A percentile compares a stretch with the other conserved stretches of the same genome.
These are phyloP conservation scores for Diplogelasinospora grovesii DNA, from an alignment of 495 filamentous ascomycete genomes.

Conservation along the genomic window DNA sequence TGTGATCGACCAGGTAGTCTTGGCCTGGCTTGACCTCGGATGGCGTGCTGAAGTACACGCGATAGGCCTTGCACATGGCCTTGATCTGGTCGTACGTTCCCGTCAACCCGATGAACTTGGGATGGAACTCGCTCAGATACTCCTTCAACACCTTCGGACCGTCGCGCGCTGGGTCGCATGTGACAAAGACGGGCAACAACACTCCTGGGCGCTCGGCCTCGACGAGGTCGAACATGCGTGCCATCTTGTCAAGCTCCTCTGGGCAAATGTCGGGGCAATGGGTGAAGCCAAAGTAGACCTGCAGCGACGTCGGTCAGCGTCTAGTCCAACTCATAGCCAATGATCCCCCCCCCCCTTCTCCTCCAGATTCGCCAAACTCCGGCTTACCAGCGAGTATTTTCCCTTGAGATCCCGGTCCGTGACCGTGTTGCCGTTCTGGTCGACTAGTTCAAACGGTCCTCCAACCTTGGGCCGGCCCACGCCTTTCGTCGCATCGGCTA, in stretches of 20 bases:
- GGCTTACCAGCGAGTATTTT: slow-evolving; percentile 64
- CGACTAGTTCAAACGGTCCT: slow-evolving; percentile 72
- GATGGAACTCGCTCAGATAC: slow-evolving; percentile 90
- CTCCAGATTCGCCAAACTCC: not conserved
- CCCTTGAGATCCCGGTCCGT: slow-evolving; percentile 76
- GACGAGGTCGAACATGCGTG: slow-evolving; percentile 80
- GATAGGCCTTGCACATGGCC: slow-evolving; percentile 84
- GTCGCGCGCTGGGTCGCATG: slow-evolving; percentile 90
- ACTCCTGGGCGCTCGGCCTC: slow-evolving; percentile 36
- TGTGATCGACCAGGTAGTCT: slow-evolving; percentile 97
- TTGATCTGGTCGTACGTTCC: slow-evolving; percentile 91
- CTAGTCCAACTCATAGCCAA: too few species aligned
- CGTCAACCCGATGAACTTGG: slow-evolving; percentile 80
- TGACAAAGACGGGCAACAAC: slow-evolving; percentile 74
- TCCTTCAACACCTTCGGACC: slow-evolving; percentile 73
- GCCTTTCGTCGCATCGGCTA: slow-evolving; percentile 88
- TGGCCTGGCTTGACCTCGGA: slow-evolving; percentile 78
- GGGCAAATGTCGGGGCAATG: slow-evolving; percentile 99
- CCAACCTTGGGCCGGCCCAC: slow-evolving; percentile 90
- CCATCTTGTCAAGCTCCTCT: slow-evolving; percentile 98
- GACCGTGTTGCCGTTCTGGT: slow-evolving; percentile 71
- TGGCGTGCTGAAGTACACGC: slow-evolving; percentile 96
- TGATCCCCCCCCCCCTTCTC: too few species aligned
- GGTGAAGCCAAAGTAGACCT: slow-evolving; percentile 96
- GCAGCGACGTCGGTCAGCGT: not conserved